These are phyloP conservation scores for Debaryomyces psychrophilus DNA, from an alignment of 1,139 yeast species.

Conservation along the genomic window DNA sequence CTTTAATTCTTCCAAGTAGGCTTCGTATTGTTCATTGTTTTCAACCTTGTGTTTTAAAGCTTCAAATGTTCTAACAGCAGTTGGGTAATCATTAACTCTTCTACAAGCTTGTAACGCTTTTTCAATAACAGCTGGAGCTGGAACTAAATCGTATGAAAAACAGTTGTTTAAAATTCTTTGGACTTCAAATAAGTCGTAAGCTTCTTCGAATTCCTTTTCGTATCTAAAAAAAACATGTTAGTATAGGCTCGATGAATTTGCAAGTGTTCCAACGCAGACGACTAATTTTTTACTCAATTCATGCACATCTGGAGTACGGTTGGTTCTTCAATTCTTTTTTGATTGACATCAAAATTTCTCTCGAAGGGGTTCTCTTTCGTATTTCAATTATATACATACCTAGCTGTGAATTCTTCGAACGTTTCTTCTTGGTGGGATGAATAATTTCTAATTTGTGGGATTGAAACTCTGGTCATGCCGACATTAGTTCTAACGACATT, in stretches of 20 bases:
- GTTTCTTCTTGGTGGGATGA: slow-evolving; percentile 87
- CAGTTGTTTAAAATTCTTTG: slow-evolving; percentile 89
- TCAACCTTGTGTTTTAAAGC: slow-evolving; percentile 94
- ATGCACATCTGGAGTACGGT: background rate
- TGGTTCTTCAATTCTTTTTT: background rate
- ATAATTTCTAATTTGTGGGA: slow-evolving; percentile 57
- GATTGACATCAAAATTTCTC: slow-evolving; percentile 1
- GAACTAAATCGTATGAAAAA: slow-evolving; percentile 97
- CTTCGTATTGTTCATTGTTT: slow-evolving; percentile 88
- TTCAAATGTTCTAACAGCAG: slow-evolving; percentile 98
- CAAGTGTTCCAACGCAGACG: background rate
- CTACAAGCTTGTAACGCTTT: slow-evolving; percentile 97
- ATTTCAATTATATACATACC: slow-evolving; percentile 41
- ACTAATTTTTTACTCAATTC: slow-evolving; percentile 4
- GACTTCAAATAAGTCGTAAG: slow-evolving; percentile 96
- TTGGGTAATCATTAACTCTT: slow-evolving; percentile 98
- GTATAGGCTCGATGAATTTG: slow-evolving; percentile 19
- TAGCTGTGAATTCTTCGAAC: slow-evolving; percentile 89
- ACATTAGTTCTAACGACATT: slow-evolving; percentile 28
- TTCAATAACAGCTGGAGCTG: slow-evolving; percentile 95
- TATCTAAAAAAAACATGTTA: slow-evolving; percentile 52
- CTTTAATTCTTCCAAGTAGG: slow-evolving; percentile 93
- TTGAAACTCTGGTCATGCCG: slow-evolving; percentile 16
- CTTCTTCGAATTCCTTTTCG: slow-evolving; percentile 96
- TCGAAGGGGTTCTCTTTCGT: background rate